These are phyloP conservation scores for Endoconidiophora laricicola DNA, from an alignment of 2,329 filamentous ascomycete species.

Conservation along the genomic window DNA sequence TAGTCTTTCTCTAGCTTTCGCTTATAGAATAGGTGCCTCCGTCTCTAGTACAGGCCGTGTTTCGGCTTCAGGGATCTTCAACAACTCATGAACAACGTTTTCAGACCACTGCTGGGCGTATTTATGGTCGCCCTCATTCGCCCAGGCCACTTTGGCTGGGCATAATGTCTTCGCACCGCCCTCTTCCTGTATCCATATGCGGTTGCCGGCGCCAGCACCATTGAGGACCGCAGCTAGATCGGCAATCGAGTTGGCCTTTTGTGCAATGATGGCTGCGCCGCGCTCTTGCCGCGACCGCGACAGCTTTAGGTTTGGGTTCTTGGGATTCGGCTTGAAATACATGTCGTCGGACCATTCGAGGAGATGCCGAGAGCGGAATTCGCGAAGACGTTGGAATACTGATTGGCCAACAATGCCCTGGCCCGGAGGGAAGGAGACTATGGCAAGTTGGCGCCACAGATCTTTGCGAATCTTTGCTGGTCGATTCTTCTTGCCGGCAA, in stretches of 20 bases:
- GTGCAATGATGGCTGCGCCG: constrained; percentile 37
- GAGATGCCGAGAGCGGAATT: constrained; percentile 46
- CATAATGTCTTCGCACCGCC: constrained; percentile 19
- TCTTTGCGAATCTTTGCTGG: constrained; percentile 48
- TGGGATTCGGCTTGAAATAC: constrained; percentile 23
- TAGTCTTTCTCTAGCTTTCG: too few species aligned
- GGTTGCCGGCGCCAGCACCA: constrained; percentile 35
- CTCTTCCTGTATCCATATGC: constrained; percentile 21
- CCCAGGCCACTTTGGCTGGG: constrained; percentile 34
- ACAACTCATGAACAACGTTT: constrained; percentile 34
- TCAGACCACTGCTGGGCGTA: constrained; percentile 32
- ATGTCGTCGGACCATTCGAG: constrained; percentile 39
- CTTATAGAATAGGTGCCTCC: not conserved
- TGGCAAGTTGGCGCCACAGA: constrained; percentile 46
- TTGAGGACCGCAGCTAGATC: constrained; percentile 44
- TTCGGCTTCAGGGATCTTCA: constrained; percentile 18
- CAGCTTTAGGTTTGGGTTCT: constrained; percentile 20
- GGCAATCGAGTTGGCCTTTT: constrained; percentile 44
- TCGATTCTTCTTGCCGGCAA: constrained; percentile 50
- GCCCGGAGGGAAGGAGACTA: constrained; percentile 39
- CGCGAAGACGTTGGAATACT: constrained; percentile 46
- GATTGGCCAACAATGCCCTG: constrained; percentile 37
- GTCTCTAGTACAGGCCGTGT: constrained; percentile 5
- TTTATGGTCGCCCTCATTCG: constrained; percentile 29
- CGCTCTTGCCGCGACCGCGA: constrained; percentile 27